Conservation (phyloP, 257 asterid species). For the Avicennia marina region DNA sequence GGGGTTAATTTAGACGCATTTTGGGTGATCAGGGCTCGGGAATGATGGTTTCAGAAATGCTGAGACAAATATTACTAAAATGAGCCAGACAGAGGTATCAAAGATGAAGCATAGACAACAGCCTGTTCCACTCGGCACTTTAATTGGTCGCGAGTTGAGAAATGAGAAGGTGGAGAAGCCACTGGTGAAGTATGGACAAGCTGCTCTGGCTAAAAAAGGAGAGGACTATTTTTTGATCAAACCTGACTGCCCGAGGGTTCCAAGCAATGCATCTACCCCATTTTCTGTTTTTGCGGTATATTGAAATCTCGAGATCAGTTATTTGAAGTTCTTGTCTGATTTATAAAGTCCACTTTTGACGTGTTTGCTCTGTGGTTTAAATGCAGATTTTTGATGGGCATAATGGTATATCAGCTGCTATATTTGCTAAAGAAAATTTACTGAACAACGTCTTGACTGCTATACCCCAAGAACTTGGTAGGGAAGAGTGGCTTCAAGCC, state of each 20-base stretch:
- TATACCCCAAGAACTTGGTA: slow-evolving; percentile 60
- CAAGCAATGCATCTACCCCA: slow-evolving; percentile 54
- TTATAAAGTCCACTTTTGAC: background rate
- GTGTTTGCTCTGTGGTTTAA: background rate
- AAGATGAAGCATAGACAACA: slow-evolving; percentile 70
- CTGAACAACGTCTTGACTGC: slow-evolving; percentile 86
- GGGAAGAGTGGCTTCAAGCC: slow-evolving; percentile 97
- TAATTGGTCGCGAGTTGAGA: slow-evolving; percentile 83
- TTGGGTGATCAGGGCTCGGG: slow-evolving; percentile 28
- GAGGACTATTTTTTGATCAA: slow-evolving; percentile 77
- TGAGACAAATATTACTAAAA: slow-evolving; percentile 31
- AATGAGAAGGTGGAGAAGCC: slow-evolving; percentile 73
- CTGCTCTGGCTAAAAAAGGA: slow-evolving; percentile 88
- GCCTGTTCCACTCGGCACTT: slow-evolving; percentile 68
- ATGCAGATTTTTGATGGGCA: slow-evolving; percentile 93
- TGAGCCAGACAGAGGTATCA: slow-evolving; percentile 52
- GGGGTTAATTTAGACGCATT: slow-evolving; percentile 11
- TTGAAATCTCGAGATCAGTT: background rate
- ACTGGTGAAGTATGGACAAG: slow-evolving; percentile 62
- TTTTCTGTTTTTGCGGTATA: slow-evolving; percentile 87
- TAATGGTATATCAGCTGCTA: slow-evolving; percentile 97
- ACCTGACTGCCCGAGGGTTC: slow-evolving; percentile 62
- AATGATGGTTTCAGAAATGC: slow-evolving; percentile 39
- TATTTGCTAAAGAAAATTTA: slow-evolving; percentile 82
- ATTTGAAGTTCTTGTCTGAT: slow-evolving; percentile 9